phyloP scores from a whole-genome alignment of 148 eudicot genomes.

The Pharnaceum exiguum region DNA sequence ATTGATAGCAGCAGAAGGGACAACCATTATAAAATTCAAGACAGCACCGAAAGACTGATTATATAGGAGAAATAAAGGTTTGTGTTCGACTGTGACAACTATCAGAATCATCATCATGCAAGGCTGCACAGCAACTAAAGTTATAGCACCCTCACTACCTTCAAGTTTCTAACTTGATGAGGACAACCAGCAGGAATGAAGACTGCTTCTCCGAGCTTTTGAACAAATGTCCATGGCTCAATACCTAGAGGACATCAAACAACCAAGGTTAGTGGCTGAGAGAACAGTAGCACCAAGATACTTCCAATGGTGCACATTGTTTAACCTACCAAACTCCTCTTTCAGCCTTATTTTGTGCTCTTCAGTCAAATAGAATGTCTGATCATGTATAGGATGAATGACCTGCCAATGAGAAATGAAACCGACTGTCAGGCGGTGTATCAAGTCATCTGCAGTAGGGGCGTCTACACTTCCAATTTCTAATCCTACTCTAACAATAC shows the following conservation, averaged over 20 bases:
- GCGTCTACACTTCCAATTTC: no score
- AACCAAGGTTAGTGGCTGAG: not conserved
- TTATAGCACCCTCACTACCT: no score
- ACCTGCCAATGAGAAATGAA: slow-evolving; percentile 24
- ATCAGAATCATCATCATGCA: no score
- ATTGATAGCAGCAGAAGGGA: no score
- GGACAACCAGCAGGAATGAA: slow-evolving; percentile 63
- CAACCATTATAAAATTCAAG: no score
- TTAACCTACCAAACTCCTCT: slow-evolving; percentile 47
- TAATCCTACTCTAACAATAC: no score
- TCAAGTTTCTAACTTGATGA: slow-evolving; percentile 59
- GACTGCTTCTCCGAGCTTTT: slow-evolving; percentile 58
- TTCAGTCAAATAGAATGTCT: slow-evolving; percentile 38
- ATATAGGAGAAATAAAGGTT: no score
- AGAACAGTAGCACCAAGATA: not conserved
- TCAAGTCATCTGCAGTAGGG: no score
- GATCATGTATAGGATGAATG: slow-evolving; percentile 53
- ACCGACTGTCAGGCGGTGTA: no score
- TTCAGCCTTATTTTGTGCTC: slow-evolving; percentile 46
- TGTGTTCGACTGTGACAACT: no score
- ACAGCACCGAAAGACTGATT: no score
- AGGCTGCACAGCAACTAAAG: no score
- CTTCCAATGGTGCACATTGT: not conserved
- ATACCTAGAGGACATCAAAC: slow-evolving; percentile 28
- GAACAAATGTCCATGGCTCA: slow-evolving; percentile 64